Base-by-base conservation (phyloP, 169 alveolate species). In the Cryptosporidium tyzzeri region DNA sequence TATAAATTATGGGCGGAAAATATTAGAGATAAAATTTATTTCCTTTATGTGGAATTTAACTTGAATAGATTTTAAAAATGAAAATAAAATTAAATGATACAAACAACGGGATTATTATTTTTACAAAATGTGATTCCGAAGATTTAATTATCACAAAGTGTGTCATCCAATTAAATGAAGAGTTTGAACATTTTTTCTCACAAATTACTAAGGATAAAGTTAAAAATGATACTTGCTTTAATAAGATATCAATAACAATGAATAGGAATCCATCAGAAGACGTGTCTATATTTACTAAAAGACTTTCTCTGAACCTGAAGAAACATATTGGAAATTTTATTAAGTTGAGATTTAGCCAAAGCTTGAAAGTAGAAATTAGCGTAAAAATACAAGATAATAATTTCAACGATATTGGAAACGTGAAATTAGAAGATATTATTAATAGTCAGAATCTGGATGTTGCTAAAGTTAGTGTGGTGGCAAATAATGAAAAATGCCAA, bases 181-280 rank as follows among this genome's bases (percentile, higher is more conserved):
- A 61, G 0, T n/a, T 80, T 29, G 75, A 37, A 29, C 7, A 23
- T 29, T 80, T 45, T 39, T 45, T 37, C 7, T 29, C 21, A 26
- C 37, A 70, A 39, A 44, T 37, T 80, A 41, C 26, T 35, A 48
- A 44, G 75, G 50, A 26, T 18, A 16, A 59, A 33, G 9, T 44
- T 3, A 35, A 37, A 29, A 44, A 26, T 65, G 21, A 41, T 61
- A 85, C 67, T 55, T 18, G 92, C 10, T 84, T 86, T 1, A 86
- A 89, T 6, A 84, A 91, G 16, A 55, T 85, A 53, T 61, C 74
- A 39, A 58, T 89, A 84, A 85, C 92, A 14, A 89, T 92, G 94
- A 86, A 84, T 59, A 73, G 86, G 16, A 70, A 61, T 8, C 67
- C 53, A 16, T 23, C 33, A 5, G 89, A 80, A 44, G 33, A 44